phyloP scores from a whole-genome alignment of 2,329 filamentous ascomycete species.

The Aphanoascus verrucosus region DNA sequence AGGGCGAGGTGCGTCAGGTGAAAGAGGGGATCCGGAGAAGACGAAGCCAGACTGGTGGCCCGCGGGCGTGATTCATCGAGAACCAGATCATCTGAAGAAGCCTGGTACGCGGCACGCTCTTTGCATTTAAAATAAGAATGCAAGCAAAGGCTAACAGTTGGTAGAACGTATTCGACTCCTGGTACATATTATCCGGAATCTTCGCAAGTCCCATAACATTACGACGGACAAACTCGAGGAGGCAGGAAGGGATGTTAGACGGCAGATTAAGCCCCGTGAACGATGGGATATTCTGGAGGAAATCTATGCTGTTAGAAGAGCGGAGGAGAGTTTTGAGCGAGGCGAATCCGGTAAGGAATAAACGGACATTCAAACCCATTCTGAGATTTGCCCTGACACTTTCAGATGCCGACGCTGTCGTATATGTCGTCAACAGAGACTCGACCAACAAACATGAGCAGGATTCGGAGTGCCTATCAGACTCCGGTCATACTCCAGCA shows the following conservation, averaged over 20 bases:
- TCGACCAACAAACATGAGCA: slow-evolving; percentile 18
- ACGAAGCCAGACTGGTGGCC: slow-evolving; percentile 40
- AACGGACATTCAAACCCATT: neutral
- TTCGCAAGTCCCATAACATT: slow-evolving; percentile 24
- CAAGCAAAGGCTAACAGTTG: neutral
- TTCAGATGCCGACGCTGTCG: slow-evolving; percentile 27
- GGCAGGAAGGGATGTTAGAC: slow-evolving; percentile 28
- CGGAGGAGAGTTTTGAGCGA: slow-evolving; percentile 33
- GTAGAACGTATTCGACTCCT: slow-evolving; percentile 30
- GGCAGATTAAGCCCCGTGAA: slow-evolving; percentile 28
- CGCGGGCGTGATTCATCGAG: slow-evolving; percentile 37
- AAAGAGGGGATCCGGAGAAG: slow-evolving; percentile 33
- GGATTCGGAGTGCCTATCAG: slow-evolving; percentile 11
- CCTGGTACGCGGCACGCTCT: slow-evolving; percentile 28
- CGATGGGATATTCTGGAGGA: slow-evolving; percentile 32
- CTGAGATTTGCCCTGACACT: neutral
- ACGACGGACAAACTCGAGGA: slow-evolving; percentile 33
- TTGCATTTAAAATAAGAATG: no score
- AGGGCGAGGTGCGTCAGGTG: slow-evolving; percentile 30
- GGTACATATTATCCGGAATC: slow-evolving; percentile 33
- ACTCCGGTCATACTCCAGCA: neutral
- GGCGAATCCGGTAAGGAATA: slow-evolving; percentile 28
- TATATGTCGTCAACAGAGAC: slow-evolving; percentile 32
- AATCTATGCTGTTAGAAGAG: slow-evolving; percentile 31
- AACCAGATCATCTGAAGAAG: slow-evolving; percentile 41